Conservation (phyloP, 805 yeast species). For the Teunomyces cretensis region DNA sequence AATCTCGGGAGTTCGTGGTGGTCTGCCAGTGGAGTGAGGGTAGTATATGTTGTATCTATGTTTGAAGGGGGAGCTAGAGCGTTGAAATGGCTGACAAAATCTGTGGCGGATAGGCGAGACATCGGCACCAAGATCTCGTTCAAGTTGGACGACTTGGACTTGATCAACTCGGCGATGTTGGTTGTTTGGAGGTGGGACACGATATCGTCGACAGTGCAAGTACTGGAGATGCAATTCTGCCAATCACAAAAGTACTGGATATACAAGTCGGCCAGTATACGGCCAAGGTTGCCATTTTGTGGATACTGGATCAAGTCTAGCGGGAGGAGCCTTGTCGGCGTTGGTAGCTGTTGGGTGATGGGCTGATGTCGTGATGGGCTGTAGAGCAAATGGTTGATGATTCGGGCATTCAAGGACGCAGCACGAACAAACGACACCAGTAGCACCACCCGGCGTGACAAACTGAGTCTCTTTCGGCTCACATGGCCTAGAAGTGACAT, state of each 20-base stretch:
- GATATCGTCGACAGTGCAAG: background rate
- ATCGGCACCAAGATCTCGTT: background rate
- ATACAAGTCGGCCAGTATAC: background rate
- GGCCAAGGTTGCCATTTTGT: background rate
- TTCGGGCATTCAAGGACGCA: background rate
- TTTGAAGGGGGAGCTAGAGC: background rate
- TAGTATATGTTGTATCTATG: background rate
- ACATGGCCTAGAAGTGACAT: background rate
- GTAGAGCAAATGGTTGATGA: constrained; percentile 1
- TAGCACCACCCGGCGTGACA: background rate
- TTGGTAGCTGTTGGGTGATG: background rate
- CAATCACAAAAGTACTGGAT: constrained; percentile 1
- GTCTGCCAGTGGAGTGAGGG: background rate
- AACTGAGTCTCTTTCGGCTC: background rate
- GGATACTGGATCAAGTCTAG: constrained; percentile 3
- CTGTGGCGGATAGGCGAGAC: background rate
- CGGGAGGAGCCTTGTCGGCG: background rate
- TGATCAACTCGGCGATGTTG: background rate
- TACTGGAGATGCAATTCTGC: background rate
- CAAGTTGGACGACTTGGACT: background rate
- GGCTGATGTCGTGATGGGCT: constrained; percentile 3
- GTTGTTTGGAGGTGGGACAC: background rate
- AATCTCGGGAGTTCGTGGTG: constrained; percentile 7
- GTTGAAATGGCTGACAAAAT: background rate
- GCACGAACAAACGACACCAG: background rate